phyloP scores from a whole-genome alignment of 2,329 filamentous ascomycete genomes.

The Aspergillus caelatus region DNA sequence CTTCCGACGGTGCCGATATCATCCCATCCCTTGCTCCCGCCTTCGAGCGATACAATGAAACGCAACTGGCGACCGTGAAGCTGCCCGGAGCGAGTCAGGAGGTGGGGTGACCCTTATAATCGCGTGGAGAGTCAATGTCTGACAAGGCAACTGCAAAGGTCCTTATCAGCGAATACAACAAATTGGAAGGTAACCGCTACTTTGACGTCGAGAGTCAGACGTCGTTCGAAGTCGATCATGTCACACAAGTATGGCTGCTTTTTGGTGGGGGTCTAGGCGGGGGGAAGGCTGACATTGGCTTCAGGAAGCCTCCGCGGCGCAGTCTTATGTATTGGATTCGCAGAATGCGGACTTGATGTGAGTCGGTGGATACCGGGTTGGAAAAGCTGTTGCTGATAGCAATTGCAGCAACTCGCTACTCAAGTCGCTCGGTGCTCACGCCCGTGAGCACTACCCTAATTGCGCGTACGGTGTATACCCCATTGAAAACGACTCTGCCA shows the following conservation, averaged over 20 bases:
- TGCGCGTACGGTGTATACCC: conserved; percentile 83
- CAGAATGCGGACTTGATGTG: conserved; percentile 79
- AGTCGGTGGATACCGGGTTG: conserved; percentile 31
- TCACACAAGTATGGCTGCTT: conserved; percentile 61
- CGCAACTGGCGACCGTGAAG: conserved; percentile 87
- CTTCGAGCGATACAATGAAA: conserved; percentile 94
- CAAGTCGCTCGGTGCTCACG: conserved; percentile 74
- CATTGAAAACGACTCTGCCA: conserved; percentile 70
- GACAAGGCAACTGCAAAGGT: conserved; percentile 48
- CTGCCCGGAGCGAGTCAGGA: conserved; percentile 81
- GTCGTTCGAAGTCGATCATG: conserved; percentile 87
- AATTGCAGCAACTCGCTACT: conserved; percentile 73
- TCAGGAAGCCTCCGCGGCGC: conserved; percentile 78
- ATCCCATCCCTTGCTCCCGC: conserved; percentile 76
- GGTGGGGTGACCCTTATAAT: conserved; percentile 50
- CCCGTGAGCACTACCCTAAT: conserved; percentile 84
- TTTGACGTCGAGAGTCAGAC: conserved; percentile 87
- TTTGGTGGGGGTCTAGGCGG: conserved; percentile 1
- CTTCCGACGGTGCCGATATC: conserved; percentile 68
- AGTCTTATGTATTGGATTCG: conserved; percentile 78
- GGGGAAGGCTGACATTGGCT: conserved; percentile 3
- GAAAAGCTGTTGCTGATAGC: neutral
- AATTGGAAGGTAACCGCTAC: conserved; percentile 78
- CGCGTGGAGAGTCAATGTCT: conserved; percentile 7
- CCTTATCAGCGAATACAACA: conserved; percentile 84